phyloP scores from a whole-genome alignment of 2,329 filamentous ascomycete genomes.

The Fusarium siculi region DNA sequence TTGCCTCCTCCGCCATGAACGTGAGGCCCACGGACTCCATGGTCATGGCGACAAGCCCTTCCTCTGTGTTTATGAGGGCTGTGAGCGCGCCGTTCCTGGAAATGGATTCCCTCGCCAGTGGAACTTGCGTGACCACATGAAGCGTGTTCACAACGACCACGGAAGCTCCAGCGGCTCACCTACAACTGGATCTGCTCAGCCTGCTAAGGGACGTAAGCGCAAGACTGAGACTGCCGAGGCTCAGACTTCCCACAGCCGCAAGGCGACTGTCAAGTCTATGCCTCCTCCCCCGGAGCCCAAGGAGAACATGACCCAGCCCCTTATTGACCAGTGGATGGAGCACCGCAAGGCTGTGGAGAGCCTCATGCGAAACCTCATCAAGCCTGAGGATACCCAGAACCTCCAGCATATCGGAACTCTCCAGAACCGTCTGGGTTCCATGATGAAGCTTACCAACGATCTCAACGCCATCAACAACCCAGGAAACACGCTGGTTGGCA shows the following conservation, averaged over 20 bases:
- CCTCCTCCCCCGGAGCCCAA: constrained; percentile 47
- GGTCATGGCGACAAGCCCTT: constrained; percentile 94
- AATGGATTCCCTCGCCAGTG: constrained; percentile 95
- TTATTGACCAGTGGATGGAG: constrained; percentile 67
- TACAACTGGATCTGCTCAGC: constrained; percentile 46
- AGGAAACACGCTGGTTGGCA: constrained; percentile 42
- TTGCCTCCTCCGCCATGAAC: constrained; percentile 92
- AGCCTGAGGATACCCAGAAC: constrained; percentile 64
- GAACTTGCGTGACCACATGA: constrained; percentile 98
- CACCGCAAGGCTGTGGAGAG: constrained; percentile 72
- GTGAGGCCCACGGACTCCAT: constrained; percentile 95
- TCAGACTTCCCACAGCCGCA: constrained; percentile 56
- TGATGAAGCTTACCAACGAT: constrained; percentile 61
- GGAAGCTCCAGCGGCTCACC: constrained; percentile 57
- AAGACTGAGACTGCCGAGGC: constrained; percentile 63
- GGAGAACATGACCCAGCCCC: constrained; percentile 51
- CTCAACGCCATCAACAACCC: constrained; percentile 41
- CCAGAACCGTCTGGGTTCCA: constrained; percentile 61
- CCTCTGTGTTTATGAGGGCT: constrained; percentile 87
- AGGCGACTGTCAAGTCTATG: constrained; percentile 58
- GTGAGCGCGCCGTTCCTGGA: constrained; percentile 82
- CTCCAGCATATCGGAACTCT: constrained; percentile 64
- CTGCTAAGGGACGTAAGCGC: constrained; percentile 65
- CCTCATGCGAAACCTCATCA: constrained; percentile 62
- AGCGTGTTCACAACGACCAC: constrained; percentile 82